These are phyloP conservation scores for Crassisporium funariophilum DNA, from an alignment of 768 basidiomycete species.

Conservation along the genomic window DNA sequence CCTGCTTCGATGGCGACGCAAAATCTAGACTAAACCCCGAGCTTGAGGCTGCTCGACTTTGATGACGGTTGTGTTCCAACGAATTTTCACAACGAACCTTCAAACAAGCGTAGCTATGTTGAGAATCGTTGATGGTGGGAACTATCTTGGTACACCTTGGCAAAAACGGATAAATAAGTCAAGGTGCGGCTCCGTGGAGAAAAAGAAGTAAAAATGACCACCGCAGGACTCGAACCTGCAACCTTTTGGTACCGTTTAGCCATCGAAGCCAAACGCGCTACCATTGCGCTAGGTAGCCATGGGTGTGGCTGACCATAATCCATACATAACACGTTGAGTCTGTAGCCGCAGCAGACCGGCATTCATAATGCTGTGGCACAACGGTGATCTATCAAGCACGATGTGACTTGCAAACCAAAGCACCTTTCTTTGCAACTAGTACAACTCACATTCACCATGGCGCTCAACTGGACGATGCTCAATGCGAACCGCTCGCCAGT, in stretches of 20 bases:
- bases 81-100: too few relatives aligned
- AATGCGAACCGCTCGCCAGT: slow-evolving; percentile 57
- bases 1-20: too few relatives aligned
- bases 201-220: slow-evolving; percentile 75
- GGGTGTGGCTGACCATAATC: background rate
- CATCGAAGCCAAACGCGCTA: slow-evolving; percentile 95
- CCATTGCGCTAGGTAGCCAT: slow-evolving; percentile 89
- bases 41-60: too few relatives aligned
- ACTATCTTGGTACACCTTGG: too few relatives aligned
- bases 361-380: background rate
- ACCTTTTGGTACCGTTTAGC: slow-evolving; percentile 83
- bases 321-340: background rate
- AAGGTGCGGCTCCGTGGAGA: too few relatives aligned
- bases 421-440: slow-evolving; percentile 9
- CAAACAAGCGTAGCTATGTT: too few relatives aligned
- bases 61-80: too few relatives aligned
- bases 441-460: slow-evolving; percentile 48
- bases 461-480: slow-evolving; percentile 80
- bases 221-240: slow-evolving; percentile 97
- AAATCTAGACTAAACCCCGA: too few relatives aligned
- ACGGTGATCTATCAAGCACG: background rate
- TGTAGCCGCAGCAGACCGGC: background rate
- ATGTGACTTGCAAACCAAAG: background rate
- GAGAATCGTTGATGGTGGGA: too few relatives aligned
- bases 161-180: too few relatives aligned